Base-by-base conservation (phyloP, 148 eudicot genomes). In the Rhododendron williamsianum region DNA sequence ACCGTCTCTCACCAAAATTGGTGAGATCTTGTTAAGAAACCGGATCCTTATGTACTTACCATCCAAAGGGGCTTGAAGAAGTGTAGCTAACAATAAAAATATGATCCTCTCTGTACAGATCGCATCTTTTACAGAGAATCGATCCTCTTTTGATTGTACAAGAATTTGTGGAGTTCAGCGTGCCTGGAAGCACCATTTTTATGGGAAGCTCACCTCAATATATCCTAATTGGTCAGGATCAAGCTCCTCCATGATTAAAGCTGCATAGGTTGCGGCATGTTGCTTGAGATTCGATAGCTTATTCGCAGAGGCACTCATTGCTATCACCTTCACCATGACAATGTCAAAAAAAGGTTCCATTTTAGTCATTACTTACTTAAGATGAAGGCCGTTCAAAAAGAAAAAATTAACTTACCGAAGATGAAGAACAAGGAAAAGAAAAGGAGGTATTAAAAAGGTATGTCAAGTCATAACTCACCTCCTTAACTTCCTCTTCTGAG, bases 181-280 rank as follows among this genome's bases (percentile, higher is more conserved):
- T 71, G 36, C 3, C 36, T 71, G 19, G 36, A 27, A 71, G 76
- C 38, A 11, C 19, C 35, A 30, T 71, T 71, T 71, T 71, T 71
- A 30, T 13, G 18, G 38, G 15, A 82, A 84, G 67, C 60, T 80
- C 81, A 97, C 99, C 96, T 97, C 98, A 54, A 97, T 93, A 81
- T 91, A 97, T 49, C 98, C 99, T 27, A 84, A 86, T 41, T 93
- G 92, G 81, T 94, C 97, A 12, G 99, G 98, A 84, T 97, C 99
- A 43, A 97, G 94, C 91, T 94, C 98, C 86, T 97, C 98, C 98
- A 97, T 97, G 91, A 97, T 95, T 84, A 93, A 90, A 86, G 95
- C 87, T 80, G 99, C 99, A 87, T 95, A 95, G 16, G 87, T 86
- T 46, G 90, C 85, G 16, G 99, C 96, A 78, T 95, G 93, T 87